phyloP scores from a whole-genome alignment of 1,284 basidiomycete species.

The Singerocomus rubriflavus region DNA sequence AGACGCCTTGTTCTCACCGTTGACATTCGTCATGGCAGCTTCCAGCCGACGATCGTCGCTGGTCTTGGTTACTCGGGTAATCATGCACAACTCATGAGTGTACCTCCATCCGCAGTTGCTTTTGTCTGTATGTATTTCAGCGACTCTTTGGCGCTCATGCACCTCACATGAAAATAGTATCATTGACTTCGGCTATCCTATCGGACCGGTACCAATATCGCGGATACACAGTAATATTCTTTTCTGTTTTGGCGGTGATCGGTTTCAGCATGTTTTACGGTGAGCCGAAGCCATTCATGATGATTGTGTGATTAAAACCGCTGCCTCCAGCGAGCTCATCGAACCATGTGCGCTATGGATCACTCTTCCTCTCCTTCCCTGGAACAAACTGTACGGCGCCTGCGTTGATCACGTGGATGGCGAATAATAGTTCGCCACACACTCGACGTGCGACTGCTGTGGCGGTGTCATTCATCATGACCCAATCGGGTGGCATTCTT shows the following conservation, averaged over 20 bases:
- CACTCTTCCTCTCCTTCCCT: conserved; percentile 48
- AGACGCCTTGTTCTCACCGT: neutral
- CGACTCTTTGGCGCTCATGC: neutral
- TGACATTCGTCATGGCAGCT: conserved; percentile 33
- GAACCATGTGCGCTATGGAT: conserved; percentile 44
- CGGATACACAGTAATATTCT: conserved; percentile 39
- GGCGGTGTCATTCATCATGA: conserved; percentile 47
- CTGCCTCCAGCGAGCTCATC: conserved; percentile 24
- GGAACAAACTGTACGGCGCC: conserved; percentile 45
- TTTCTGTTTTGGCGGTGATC: conserved; percentile 37
- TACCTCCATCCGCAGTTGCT: conserved; percentile 44
- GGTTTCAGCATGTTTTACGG: conserved; percentile 51
- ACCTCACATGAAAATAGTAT: conserved; percentile 27
- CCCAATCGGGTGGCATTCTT: conserved; percentile 56
- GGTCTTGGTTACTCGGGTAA: conserved; percentile 44
- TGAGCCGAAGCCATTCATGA: conserved; percentile 18
- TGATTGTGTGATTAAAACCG: neutral
- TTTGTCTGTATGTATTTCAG: conserved; percentile 37
- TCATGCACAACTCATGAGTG: conserved; percentile 47
- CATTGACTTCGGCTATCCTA: conserved; percentile 38
- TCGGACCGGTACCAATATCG: conserved; percentile 46
- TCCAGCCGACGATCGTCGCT: conserved; percentile 51
- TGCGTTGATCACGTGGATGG: conserved; percentile 47
- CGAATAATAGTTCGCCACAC: conserved; percentile 61
- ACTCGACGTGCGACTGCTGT: conserved; percentile 53